Evolutionary conservation across 768 basidiomycete genomes (phyloP), one percentile per base, ranked within the genome.

Genomic region (Russula emetica): DNA sequence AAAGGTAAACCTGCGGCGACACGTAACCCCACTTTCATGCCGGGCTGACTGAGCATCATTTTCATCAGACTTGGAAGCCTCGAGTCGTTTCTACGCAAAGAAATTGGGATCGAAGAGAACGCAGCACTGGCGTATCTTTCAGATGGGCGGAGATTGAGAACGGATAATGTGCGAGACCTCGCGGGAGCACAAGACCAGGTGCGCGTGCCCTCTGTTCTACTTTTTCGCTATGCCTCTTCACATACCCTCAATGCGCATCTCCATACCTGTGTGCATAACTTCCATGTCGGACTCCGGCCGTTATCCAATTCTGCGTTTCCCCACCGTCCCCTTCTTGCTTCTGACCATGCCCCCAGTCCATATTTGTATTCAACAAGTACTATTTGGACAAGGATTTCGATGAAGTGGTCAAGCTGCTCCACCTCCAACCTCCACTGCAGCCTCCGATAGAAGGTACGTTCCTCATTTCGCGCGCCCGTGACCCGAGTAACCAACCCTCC

Each of bases 321-420:
- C 55, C 44, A 20, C 40, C 34, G 6, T 32, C 16, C 16, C 34
- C 20, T 30, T 61, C 45, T 1, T 26, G n/a, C 28, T 54, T 47
- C 59, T 61, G 20, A 61, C 34, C 11, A 60, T 10, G 2, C 32
- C 22, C 7, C 16, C 36, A 83, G 91, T 80, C 84, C 8, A 87
- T 94, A 64, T 93, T 83, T 70, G 88, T 93, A 6, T 94, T 90
- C 76, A 93, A 92, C 75, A 91, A 90, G 70, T 78, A 82, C 70
- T 89, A 88, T 69, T 80, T 94, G 42, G 89, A 90, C 66, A 78
- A 84, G 50, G 84, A 87, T 55, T 60, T 88, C 32, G 82, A 86
- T 2, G 81, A 87, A 49, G 85, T 90, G 28, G 73, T 92, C 18
- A 78, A 74, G n/a, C 80, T 83, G 47, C 80, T 93, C n/a, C 79